Evolutionary conservation across 176 grass and related monocot species (phyloP), one percentile per base, ranked within the genome.

Genomic region (Themeda triandra): DNA sequence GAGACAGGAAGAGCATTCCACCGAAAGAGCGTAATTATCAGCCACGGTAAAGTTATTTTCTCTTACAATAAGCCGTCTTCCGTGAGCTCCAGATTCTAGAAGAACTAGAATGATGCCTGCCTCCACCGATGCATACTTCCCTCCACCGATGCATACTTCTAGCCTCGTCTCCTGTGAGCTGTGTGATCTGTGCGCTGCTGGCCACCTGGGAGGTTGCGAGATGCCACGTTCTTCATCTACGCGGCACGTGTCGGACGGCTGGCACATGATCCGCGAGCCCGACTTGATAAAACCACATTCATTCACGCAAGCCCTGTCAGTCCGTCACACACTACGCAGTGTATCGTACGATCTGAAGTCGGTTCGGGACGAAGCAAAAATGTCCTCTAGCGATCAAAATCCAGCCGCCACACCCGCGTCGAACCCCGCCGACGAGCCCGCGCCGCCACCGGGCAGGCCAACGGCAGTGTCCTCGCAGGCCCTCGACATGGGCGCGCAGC

Each of bases 301-400:
- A 46, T 31, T 51, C 71, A 10, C 0, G 33, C 21, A 4, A 8
- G 9, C 23, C 19, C 53, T 1, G 7, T 5, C 39, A 4, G 4
- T 8, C 3, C 53, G 54, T 7, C 77, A 66, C 27, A 1, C 73
- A 13, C 19, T 27, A 21, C 44, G 9, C 42, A 31, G 18, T 15
- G 21, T 58, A 31, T 2, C 9, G 12, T 17, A 68, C 10, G 63
- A 56, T 64, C 37, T 24, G 53, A 53, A 39, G 1, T 1, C 2
- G 6, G 54, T 21, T n/a, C 0, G 13, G 13, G 25, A 24, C 6
- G 23, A 83, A 69, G 32, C 48, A 58, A 58, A 58, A 2, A 95
- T 95, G 92, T 90, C 91, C 0, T 95, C 95, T 1, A 92, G 92
- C 65, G 88, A 91, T 63, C 81, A 91, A 54, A 90, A 72, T 25